phyloP scores from a whole-genome alignment of 768 basidiomycete genomes.

The Clitopilus hobsonii region DNA sequence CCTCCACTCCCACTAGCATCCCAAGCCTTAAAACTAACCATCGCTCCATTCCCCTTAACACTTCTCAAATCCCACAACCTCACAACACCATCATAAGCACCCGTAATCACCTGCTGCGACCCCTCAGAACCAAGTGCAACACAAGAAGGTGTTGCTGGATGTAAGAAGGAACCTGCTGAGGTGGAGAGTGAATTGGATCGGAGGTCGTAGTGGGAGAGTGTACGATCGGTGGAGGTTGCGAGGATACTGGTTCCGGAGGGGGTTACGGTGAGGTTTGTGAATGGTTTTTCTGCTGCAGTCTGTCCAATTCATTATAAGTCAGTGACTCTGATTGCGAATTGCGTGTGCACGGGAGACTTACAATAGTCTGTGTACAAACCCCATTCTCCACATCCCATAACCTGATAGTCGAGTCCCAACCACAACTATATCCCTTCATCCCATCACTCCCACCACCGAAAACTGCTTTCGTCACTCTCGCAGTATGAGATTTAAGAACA shows the following conservation, averaged over 20 bases:
- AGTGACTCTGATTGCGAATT: neutral
- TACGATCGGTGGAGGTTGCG: slow-evolving; percentile 71
- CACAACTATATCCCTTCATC: slow-evolving; percentile 62
- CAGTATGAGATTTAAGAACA: slow-evolving; percentile 82
- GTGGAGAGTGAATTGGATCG: slow-evolving; percentile 20
- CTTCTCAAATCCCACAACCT: slow-evolving; percentile 79
- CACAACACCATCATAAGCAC: slow-evolving; percentile 74
- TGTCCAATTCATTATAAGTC: slow-evolving; percentile 18
- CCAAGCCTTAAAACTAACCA: slow-evolving; percentile 62
- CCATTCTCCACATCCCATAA: slow-evolving; percentile 84
- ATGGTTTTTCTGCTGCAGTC: slow-evolving; percentile 71
- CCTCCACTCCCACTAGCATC: too few relatives aligned
- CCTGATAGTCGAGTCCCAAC: slow-evolving; percentile 87
- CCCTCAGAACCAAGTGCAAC: slow-evolving; percentile 28
- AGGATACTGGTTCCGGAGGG: slow-evolving; percentile 41
- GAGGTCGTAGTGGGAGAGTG: slow-evolving; percentile 66
- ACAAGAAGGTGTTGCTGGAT: slow-evolving; percentile 66
- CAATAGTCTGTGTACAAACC: slow-evolving; percentile 65
- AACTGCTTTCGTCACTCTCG: slow-evolving; percentile 68
- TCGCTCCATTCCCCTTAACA: slow-evolving; percentile 53
- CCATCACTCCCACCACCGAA: slow-evolving; percentile 35
- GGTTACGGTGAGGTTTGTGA: slow-evolving; percentile 56
- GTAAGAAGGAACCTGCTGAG: slow-evolving; percentile 42
- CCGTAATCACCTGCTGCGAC: slow-evolving; percentile 58
- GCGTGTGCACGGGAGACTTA: slow-evolving; percentile 29